Base-by-base conservation (phyloP, 176 grass and related monocot genomes). In the Carex pumila region DNA sequence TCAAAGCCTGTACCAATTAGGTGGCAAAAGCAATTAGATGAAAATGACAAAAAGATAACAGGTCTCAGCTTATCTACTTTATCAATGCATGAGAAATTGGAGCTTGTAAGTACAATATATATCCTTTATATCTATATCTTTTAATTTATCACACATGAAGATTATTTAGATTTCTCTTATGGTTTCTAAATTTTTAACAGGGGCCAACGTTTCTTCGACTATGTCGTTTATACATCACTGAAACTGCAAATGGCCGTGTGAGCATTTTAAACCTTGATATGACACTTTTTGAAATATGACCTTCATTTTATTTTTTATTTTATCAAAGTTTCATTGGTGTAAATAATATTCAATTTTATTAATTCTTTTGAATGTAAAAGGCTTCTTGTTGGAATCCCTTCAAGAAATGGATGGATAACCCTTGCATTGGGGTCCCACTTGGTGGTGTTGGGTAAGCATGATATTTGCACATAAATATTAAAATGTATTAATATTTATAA, bases 401-500 rank as follows among this genome's bases (percentile, higher is more conserved):
- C 15, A 85, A 63, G 56, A 94, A 89, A 60, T 91, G 82, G 87
- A 79, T 89, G 85, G 22, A 86, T 70, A 91, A 88, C 4, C 89
- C 86, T 79, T 89, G 84, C 74, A 91, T 89, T 17, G 95, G 86
- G 18, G 86, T 93, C 29, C 92, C 92, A 56, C 85, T 94, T 12
- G 95, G 95, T 78, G 91, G 92, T 3, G 52, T 98, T 70, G 95
- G 95, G 92, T 98, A 75, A 87, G 83, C 78, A 53, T 10, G 11
- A 21, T 57, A 39, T 60, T 54, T 81, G 5, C 4, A 19, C 15
- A 55, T 0, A 25, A 58, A 59, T 17, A 36, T 81, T 55, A 22
- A 29, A 17, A 29, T 67, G 18, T 58, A 65, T 30, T 29, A 41
- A 41, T 41, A 25, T 25, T 25, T 36, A 36, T 36, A 36, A 36